A percentile compares a stretch with the other conserved stretches of the same genome.
Conservation (phyloP, 1,139 yeast species). For the Suzukiozyma palmioleophila region DNA sequence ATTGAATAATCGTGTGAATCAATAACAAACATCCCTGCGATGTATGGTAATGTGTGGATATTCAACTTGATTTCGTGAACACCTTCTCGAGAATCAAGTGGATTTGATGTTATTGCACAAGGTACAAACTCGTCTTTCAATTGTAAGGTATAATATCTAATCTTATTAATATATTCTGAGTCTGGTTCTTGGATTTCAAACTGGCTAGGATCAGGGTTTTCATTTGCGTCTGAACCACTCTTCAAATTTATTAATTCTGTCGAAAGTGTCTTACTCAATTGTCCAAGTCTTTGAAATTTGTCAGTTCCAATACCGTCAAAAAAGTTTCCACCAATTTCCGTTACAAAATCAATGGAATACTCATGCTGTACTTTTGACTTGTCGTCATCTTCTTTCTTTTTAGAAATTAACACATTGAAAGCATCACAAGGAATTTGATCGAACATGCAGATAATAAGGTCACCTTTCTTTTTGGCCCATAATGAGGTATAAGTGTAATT, state of each 20-base stretch:
- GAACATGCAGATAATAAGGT: constrained; percentile 74
- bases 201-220: constrained; percentile 8
- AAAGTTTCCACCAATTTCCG: constrained; percentile 41
- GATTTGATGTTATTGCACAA: constrained; percentile 65
- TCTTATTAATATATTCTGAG: constrained; percentile 47
- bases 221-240: constrained; percentile 7
- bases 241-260: constrained; percentile 17
- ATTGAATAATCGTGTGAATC: constrained; percentile 44
- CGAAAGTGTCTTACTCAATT: constrained; percentile 31
- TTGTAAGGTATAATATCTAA: constrained; percentile 60
- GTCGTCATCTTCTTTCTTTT: constrained; percentile 14
- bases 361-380: background rate
- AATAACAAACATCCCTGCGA: constrained; percentile 82
- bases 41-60: constrained; percentile 75
- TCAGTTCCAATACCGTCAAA: constrained; percentile 19
- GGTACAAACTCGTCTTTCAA: constrained; percentile 49
- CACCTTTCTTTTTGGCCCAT: constrained; percentile 80
- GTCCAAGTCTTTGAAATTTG: constrained; percentile 17
- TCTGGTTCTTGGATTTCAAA: constrained; percentile 17
- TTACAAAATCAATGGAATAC: constrained; percentile 25
- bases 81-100: constrained; percentile 41
- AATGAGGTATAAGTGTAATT: constrained; percentile 72
- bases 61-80: constrained; percentile 48
- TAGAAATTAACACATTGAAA: constrained; percentile 53
- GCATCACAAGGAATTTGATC: constrained; percentile 86